phyloP scores from a whole-genome alignment of 2,329 filamentous ascomycete genomes.

The Colletotrichum ledebouriae region DNA sequence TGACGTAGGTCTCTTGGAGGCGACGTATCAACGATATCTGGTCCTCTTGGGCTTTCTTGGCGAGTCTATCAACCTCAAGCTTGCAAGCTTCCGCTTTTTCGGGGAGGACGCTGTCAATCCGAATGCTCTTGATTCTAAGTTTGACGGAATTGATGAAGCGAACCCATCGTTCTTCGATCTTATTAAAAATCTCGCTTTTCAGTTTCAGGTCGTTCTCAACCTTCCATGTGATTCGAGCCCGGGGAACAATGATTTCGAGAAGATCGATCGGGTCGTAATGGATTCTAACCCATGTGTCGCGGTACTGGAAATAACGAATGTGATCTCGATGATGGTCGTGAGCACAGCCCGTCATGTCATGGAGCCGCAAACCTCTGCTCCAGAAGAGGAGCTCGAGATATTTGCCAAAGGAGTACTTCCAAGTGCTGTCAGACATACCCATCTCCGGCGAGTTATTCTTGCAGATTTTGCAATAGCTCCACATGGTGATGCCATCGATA shows the following conservation, averaged over 20 bases:
- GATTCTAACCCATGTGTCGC: conserved; percentile 86
- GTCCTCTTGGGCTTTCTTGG: conserved; percentile 86
- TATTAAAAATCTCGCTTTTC: conserved; percentile 91
- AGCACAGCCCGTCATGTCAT: conserved; percentile 78
- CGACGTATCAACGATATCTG: conserved; percentile 79
- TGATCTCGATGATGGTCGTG: conserved; percentile 96
- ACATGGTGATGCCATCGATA: conserved; percentile 85
- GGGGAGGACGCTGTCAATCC: conserved; percentile 89
- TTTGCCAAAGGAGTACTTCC: conserved; percentile 99
- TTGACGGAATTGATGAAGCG: conserved; percentile 92
- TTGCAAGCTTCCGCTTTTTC: conserved; percentile 89
- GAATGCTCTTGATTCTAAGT: conserved; percentile 86
- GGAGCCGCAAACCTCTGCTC: conserved; percentile 84
- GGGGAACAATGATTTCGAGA: conserved; percentile 93
- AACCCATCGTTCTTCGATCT: conserved; percentile 84
- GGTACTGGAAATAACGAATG: conserved; percentile 90
- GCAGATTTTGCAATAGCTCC: conserved; percentile 95
- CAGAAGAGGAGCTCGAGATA: conserved; percentile 98
- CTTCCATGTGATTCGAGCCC: conserved; percentile 94
- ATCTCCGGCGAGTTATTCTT: conserved; percentile 90
- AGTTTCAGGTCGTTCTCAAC: conserved; percentile 93
- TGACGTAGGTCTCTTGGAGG: conserved; percentile 91
- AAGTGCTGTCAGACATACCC: conserved; percentile 93
- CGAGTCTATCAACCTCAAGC: conserved; percentile 82
- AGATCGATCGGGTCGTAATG: conserved; percentile 95